A percentile compares a stretch with the other conserved stretches of the same genome.
Conservation (phyloP, 2,329 filamentous ascomycete species). For the Exophiala xenobiotica region DNA sequence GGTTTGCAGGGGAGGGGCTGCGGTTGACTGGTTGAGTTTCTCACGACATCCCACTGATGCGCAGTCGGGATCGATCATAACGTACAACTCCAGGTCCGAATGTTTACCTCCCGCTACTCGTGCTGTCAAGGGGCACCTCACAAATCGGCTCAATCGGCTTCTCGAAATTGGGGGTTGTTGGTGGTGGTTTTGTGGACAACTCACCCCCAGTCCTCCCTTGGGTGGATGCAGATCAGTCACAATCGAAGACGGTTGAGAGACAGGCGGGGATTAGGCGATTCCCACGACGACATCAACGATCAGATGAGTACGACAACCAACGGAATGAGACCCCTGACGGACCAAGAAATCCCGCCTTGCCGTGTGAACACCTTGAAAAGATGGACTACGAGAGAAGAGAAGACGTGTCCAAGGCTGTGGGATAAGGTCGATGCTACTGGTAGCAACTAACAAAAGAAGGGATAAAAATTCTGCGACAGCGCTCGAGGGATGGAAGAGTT, state of each 20-base stretch:
- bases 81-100: background rate
- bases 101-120: background rate
- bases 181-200: conserved; percentile 11
- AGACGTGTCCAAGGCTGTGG: background rate
- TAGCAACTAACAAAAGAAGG: background rate
- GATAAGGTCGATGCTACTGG: background rate
- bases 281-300: background rate
- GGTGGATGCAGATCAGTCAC: conserved; percentile 20
- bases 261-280: conserved; percentile 3
- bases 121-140: background rate
- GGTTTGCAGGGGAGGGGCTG: conserved; percentile 7
- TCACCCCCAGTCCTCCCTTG: conserved; percentile 14
- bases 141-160: conserved; percentile 21
- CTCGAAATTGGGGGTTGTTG: conserved; percentile 8
- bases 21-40: background rate
- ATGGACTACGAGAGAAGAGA: background rate
- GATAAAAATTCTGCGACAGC: background rate
- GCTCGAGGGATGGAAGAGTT: background rate
- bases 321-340: too few relatives aligned
- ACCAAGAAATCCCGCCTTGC: background rate
- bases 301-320: background rate
- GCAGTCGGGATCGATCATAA: conserved; percentile 4
- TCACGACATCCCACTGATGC: conserved; percentile 4
- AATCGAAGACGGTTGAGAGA: conserved; percentile 7
- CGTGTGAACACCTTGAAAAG: background rate